A percentile compares a stretch with the other conserved stretches of the same genome.
Conservation (phyloP, 306 rosid genomes). For the Luffa aegyptiaca region DNA sequence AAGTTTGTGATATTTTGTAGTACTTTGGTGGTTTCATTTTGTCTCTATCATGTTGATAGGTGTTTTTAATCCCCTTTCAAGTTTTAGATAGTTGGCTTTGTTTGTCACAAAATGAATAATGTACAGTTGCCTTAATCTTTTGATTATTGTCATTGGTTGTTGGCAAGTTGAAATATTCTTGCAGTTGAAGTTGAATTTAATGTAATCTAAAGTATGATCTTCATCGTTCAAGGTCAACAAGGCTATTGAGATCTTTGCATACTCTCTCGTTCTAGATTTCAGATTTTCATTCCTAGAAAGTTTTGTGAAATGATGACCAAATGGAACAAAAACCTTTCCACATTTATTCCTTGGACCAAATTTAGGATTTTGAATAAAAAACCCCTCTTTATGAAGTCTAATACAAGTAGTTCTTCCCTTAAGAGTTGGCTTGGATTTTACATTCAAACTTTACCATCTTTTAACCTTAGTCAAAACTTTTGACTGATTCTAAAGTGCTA, state of each 20-base stretch:
- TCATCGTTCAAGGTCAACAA: not conserved
- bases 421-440: not conserved
- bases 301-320: no score
- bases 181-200: not conserved
- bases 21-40: not conserved
- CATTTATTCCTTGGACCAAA: not conserved
- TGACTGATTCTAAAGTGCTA: not conserved
- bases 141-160: not conserved
- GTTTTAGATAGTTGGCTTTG: conserved; percentile 5
- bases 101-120: not conserved
- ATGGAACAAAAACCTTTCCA: no score
- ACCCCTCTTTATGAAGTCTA: no score
- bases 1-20: not conserved
- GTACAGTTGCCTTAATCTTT: conserved; percentile 1
- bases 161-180: not conserved
- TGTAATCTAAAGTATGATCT: not conserved
- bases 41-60: conserved; percentile 9
- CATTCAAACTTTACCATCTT: not conserved
- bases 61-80: not conserved
- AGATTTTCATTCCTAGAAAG: not conserved
- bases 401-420: no score
- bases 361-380: not conserved
- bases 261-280: no score
- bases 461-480: not conserved
- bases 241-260: not conserved